Conservation (phyloP, 2,329 filamentous ascomycete species). For the Lomentospora prolificans region DNA sequence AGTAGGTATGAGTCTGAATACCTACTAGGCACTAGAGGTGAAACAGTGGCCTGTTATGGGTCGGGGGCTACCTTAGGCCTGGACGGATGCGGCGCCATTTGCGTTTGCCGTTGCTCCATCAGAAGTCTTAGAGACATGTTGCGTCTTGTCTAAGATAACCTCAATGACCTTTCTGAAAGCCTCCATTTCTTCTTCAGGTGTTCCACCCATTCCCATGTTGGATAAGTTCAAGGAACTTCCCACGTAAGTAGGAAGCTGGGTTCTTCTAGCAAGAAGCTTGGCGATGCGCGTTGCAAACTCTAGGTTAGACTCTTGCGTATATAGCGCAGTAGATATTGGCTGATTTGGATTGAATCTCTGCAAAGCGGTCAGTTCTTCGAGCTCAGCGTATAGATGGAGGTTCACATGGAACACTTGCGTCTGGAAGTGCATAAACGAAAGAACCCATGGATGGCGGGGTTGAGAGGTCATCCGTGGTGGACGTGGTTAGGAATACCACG, state of each 20-base stretch:
- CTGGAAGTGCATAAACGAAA: conserved; percentile 87
- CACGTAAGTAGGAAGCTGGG: conserved; percentile 73
- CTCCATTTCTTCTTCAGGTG: conserved; percentile 89
- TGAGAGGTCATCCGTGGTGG: conserved; percentile 40
- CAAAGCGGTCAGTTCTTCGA: neutral
- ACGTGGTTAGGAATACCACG: conserved; percentile 52
- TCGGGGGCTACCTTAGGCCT: neutral
- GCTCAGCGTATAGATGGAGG: neutral
- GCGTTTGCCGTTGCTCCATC: neutral
- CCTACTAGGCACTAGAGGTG: neutral
- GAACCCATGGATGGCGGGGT: conserved; percentile 60
- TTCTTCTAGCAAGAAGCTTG: conserved; percentile 67
- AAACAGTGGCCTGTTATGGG: neutral
- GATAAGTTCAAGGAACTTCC: conserved; percentile 77
- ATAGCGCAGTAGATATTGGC: conserved; percentile 70
- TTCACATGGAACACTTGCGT: conserved; percentile 44
- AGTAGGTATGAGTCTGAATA: neutral
- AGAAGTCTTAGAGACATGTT: conserved; percentile 1
- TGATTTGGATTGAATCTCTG: conserved; percentile 46
- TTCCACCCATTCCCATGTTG: conserved; percentile 64
- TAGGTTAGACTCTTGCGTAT: conserved; percentile 62
- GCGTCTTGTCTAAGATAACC: conserved; percentile 37
- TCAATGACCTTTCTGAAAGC: conserved; percentile 67
- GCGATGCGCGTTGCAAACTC: conserved; percentile 84
- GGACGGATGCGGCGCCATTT: neutral